Base-by-base conservation (phyloP, 1,284 basidiomycete species). In the Farysia itapuensis region DNA sequence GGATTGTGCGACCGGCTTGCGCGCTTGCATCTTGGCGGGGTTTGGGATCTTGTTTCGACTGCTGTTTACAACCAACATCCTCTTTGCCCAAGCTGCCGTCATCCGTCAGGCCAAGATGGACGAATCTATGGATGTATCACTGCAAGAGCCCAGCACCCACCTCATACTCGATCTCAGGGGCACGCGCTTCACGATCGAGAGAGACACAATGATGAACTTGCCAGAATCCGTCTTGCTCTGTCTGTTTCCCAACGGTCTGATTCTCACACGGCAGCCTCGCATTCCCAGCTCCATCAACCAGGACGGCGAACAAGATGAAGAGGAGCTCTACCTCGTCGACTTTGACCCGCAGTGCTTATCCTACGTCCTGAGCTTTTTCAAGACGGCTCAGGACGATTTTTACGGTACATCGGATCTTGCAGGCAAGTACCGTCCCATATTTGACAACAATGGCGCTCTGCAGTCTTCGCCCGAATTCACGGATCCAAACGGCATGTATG, bases 141-240 rank as follows among this genome's bases (percentile, higher is more conserved):
- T 24, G 35, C 63, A 43, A 35, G 49, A 43, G 34, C 49, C 40
- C 42, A 39, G 43, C 57, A 86, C 88, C 12, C 83, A 90, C 56
- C 83, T 98, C 64, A 84, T 89, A 46, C 86, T 99, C 67, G 94
- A 97, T 79, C 82, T 99, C 38, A 86, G 94, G 59, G 92, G 92
- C 50, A 83, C 81, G 64, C 86, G 91, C 65, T 95, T 97, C 80
- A 86, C 89, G 47, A 91, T 99, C 45, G 95, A 98, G 80, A 84
- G 95, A 67, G 94, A 97, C 79, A 92, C 89, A 23, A 88, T 99
- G 77, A 96, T 98, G 92, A 92, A 94, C 77, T 81, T 99, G 23
- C 94, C 94, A 7, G 94, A 99, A 83, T 92, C 89, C 20, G 90
- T 99, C 35, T 81, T 99, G 48, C 82, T 99, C 36, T 97, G 94